Base-by-base conservation (phyloP, 2,329 filamentous ascomycete genomes). In the Thelonectria rubi region DNA sequence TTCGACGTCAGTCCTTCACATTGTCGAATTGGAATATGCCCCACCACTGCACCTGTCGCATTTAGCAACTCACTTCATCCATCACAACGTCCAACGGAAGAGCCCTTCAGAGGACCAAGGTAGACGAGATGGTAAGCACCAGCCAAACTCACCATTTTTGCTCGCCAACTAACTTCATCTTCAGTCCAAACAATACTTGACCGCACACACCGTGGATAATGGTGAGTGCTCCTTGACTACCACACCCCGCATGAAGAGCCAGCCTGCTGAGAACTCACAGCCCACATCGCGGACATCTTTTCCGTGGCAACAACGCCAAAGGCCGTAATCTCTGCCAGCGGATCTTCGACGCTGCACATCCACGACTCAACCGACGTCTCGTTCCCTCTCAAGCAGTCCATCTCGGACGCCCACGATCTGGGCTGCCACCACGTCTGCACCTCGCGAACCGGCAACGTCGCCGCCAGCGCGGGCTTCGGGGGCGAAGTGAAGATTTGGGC, bases 131-230 rank as follows among this genome's bases (percentile, higher is more conserved):
- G 74, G 74, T 74, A 69, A 65, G 69, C 14, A 42, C 18, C 20
- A 7, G 10, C 26, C 14, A 42, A 30, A 45, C 8, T 32, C 15
- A 40, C 34, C 12, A 5, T 26, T 46, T n/a, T 42, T 14, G 18
- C 30, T 47, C 60, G 2, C 3, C 17, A 18, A 65, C 52, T 64
- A 47, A 49, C 49, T 8, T 21, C 17, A 60, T 1, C 62, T 37
- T 5, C 18, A 97, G 95, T 99, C 95, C 58, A 98, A 98, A 82
- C 95, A 98, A 89, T 99, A 97, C 77, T 86, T 99, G 65, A 96
- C 94, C 73, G 91, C 91, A 69, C 92, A 97, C 78, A 94, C 93
- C 45, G 87, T 97, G 76, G 91, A 97, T 76, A 87, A 93, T 82
- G 93, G 92, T 92, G 76, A 76, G 82, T 74, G 55, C 54, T 52